phyloP scores from a whole-genome alignment of 2,329 filamentous ascomycete species.

The Zymoseptoria crescenta region DNA sequence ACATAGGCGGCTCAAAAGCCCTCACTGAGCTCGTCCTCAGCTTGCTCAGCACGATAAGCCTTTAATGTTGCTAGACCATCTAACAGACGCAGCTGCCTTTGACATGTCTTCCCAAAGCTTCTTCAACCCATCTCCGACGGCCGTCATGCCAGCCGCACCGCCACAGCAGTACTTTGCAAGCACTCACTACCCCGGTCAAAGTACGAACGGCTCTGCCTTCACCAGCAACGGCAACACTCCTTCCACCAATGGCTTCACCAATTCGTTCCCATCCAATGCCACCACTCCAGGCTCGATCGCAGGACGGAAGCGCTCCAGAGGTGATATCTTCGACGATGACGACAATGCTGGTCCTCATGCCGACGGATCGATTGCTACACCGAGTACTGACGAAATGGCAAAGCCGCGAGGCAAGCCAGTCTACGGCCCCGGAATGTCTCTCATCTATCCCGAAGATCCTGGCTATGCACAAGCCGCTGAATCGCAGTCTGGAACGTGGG shows the following conservation, averaged over 20 bases:
- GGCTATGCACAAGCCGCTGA: constrained; percentile 50
- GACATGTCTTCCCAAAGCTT: constrained; percentile 30
- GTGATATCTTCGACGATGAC: constrained; percentile 53
- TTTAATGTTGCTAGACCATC: constrained; percentile 26
- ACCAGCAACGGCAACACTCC: constrained; percentile 13
- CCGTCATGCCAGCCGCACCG: constrained; percentile 38
- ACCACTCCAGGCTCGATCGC: constrained; percentile 33
- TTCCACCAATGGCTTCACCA: constrained; percentile 14
- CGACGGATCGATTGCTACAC: constrained; percentile 42
- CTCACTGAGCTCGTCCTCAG: constrained; percentile 18
- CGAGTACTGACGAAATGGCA: constrained; percentile 37
- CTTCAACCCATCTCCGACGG: constrained; percentile 40
- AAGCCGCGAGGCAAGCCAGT: constrained; percentile 58
- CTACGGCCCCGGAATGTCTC: constrained; percentile 64
- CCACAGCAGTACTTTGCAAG: constrained; percentile 28
- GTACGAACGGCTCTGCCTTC: constrained; percentile 11
- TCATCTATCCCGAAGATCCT: constrained; percentile 56
- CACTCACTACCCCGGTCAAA: constrained; percentile 20
- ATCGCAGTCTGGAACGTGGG: constrained; percentile 65
- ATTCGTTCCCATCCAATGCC: constrained; percentile 14
- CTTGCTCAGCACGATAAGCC: constrained; percentile 22
- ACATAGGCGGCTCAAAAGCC: constrained; percentile 24
- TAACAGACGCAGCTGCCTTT: constrained; percentile 25
- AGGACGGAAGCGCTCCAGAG: constrained; percentile 68
- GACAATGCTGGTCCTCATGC: constrained; percentile 52